phyloP scores from a whole-genome alignment of 345 rosid genomes.

The Eucalyptus cloeziana region DNA sequence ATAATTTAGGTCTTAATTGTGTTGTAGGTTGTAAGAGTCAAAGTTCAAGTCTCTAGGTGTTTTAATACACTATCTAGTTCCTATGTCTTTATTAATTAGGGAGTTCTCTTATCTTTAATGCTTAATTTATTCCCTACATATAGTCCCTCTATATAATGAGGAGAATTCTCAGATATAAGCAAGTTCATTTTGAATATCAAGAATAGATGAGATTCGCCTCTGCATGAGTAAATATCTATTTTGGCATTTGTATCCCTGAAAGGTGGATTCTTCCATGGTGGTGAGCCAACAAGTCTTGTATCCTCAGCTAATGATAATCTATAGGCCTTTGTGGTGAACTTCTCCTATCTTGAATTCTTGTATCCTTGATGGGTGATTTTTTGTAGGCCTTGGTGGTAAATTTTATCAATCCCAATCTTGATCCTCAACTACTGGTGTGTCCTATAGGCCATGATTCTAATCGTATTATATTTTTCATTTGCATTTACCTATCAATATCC shows the following conservation, averaged over 20 bases:
- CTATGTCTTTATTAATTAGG: background rate
- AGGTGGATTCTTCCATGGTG: background rate
- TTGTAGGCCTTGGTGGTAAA: background rate
- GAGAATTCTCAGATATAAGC: background rate
- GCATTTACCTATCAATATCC: background rate
- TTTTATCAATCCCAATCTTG: background rate
- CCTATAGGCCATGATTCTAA: background rate
- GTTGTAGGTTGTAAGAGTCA: background rate
- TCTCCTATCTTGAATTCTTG: background rate
- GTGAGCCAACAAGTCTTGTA: too few species aligned
- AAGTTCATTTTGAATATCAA: background rate
- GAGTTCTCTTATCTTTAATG: background rate
- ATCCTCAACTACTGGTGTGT: background rate
- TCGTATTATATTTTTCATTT: too few species aligned
- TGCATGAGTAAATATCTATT: background rate
- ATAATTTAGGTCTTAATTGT: background rate
- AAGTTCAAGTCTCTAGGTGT: background rate
- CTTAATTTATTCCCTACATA: background rate
- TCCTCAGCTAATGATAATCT: too few species aligned
- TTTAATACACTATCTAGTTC: background rate
- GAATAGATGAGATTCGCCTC: background rate
- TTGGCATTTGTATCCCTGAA: background rate
- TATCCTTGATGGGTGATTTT: background rate
- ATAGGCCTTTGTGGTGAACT: background rate
- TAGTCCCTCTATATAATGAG: too few species aligned